Conservation (phyloP, 2,329 filamentous ascomycete genomes). For the Plenodomus lindquistii region DNA sequence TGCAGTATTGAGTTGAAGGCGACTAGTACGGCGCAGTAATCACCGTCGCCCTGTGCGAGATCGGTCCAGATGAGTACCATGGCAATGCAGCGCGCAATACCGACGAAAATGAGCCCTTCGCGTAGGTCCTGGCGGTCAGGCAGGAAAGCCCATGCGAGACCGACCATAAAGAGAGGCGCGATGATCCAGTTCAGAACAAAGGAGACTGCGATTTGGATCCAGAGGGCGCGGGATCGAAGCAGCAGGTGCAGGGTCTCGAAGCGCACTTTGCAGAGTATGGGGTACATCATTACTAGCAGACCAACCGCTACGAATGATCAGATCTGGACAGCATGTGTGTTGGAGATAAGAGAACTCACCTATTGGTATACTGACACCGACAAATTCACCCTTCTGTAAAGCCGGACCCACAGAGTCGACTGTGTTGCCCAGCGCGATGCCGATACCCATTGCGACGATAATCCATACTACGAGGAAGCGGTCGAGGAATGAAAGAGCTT, state of each 20-base stretch:
- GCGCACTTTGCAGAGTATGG: slow-evolving; percentile 83
- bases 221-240: slow-evolving; percentile 64
- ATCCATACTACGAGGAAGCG: slow-evolving; percentile 64
- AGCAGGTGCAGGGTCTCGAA: slow-evolving; percentile 74
- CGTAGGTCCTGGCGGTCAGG: slow-evolving; percentile 52
- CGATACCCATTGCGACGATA: slow-evolving; percentile 74
- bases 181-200: slow-evolving; percentile 81
- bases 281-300: slow-evolving; percentile 91
- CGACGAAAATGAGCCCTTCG: slow-evolving; percentile 77
- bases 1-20: slow-evolving; percentile 55
- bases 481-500: slow-evolving; percentile 51
- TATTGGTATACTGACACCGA: slow-evolving; percentile 70
- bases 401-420: slow-evolving; percentile 64
- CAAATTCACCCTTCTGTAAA: slow-evolving; percentile 72
- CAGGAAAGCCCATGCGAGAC: slow-evolving; percentile 64
- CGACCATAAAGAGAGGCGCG: slow-evolving; percentile 81
- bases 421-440: slow-evolving; percentile 77
- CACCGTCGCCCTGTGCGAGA: slow-evolving; percentile 73
- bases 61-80: slow-evolving; percentile 87
- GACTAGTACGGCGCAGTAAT: slow-evolving; percentile 73
- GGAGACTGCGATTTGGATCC: slow-evolving; percentile 79
- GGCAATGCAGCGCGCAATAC: slow-evolving; percentile 82
- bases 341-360: slow-evolving; percentile 47
- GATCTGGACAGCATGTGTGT: not conserved
- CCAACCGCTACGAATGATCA: slow-evolving; percentile 64